Evolutionary conservation across 2,329 filamentous ascomycete genomes (phyloP).

Genomic region (Celoporthe dispersa): DNA sequence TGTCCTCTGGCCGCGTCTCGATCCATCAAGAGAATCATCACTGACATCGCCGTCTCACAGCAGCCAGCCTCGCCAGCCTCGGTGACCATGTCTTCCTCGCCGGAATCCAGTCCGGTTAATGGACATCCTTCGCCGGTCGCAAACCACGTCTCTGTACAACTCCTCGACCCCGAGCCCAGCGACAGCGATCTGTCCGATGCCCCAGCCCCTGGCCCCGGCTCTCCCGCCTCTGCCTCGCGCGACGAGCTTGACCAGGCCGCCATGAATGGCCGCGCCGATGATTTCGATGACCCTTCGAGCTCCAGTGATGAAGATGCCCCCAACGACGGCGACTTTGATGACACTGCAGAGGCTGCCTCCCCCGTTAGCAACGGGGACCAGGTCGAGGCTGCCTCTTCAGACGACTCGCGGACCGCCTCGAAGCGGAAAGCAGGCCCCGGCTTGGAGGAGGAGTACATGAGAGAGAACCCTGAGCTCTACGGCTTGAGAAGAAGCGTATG

Average conservation of each 20-base stretch:
- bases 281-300: conserved; percentile 51
- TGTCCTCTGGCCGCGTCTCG: conserved; percentile 33
- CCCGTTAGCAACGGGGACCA: conserved; percentile 51
- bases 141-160: conserved; percentile 47
- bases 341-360: conserved; percentile 65
- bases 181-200: conserved; percentile 80
- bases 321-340: conserved; percentile 73
- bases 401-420: conserved; percentile 67
- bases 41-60: conserved; percentile 57
- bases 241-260: conserved; percentile 43
- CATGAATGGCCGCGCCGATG: conserved; percentile 41
- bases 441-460: conserved; percentile 82
- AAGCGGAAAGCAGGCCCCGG: conserved; percentile 71
- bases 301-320: conserved; percentile 60
- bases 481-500: conserved; percentile 87
- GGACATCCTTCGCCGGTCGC: conserved; percentile 64
- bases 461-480: conserved; percentile 92
- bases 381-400: conserved; percentile 62
- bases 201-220: conserved; percentile 52
- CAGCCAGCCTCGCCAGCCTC: conserved; percentile 66
- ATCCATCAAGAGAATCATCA: conserved; percentile 42
- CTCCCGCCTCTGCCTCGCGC: conserved; percentile 28
- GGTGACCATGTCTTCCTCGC: conserved; percentile 67
- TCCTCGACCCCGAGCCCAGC: conserved; percentile 55
- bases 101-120: conserved; percentile 66